These are phyloP conservation scores for Fusarium sp. DNA, from an alignment of 2,329 filamentous ascomycete species.

Conservation along the genomic window DNA sequence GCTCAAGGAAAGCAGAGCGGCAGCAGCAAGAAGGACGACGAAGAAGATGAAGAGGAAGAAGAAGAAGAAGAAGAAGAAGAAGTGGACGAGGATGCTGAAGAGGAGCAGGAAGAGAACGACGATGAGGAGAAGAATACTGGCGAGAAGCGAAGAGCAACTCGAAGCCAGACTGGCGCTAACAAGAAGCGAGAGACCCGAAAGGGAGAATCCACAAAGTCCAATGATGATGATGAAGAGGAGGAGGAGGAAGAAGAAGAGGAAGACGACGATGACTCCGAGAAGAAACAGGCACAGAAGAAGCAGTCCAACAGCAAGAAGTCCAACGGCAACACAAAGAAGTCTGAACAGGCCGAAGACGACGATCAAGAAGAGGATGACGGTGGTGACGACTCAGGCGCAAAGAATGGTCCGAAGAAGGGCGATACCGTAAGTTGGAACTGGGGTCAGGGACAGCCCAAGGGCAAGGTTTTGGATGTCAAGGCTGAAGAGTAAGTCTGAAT, in stretches of 20 bases:
- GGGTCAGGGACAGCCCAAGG: constrained; percentile 59
- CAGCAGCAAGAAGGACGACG: constrained; percentile 27
- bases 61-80: constrained; percentile 19
- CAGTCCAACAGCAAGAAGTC: constrained; percentile 31
- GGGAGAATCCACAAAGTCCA: constrained; percentile 40
- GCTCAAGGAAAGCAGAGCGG: constrained; percentile 40
- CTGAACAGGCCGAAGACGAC: constrained; percentile 13
- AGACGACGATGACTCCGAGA: constrained; percentile 24
- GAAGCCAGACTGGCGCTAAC: constrained; percentile 45
- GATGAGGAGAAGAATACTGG: constrained; percentile 38
- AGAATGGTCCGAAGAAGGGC: constrained; percentile 55
- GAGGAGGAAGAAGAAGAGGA: constrained; percentile 28
- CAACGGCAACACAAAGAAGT: constrained; percentile 17
- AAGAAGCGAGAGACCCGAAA: constrained; percentile 53
- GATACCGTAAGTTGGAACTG: constrained; percentile 63
- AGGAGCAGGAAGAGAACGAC: constrained; percentile 20
- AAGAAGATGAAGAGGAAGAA: neutral
- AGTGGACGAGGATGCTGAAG: constrained; percentile 15
- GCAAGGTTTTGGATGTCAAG: constrained; percentile 61
- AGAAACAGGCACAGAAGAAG: constrained; percentile 19
- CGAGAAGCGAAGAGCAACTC: constrained; percentile 47
- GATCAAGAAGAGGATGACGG: constrained; percentile 11
- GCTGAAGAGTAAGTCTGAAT: constrained; percentile 53
- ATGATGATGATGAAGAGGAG: constrained; percentile 30
- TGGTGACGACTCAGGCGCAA: constrained; percentile 32